phyloP scores from a whole-genome alignment of 495 filamentous ascomycete genomes.

The Talaromyces thailandensis region DNA sequence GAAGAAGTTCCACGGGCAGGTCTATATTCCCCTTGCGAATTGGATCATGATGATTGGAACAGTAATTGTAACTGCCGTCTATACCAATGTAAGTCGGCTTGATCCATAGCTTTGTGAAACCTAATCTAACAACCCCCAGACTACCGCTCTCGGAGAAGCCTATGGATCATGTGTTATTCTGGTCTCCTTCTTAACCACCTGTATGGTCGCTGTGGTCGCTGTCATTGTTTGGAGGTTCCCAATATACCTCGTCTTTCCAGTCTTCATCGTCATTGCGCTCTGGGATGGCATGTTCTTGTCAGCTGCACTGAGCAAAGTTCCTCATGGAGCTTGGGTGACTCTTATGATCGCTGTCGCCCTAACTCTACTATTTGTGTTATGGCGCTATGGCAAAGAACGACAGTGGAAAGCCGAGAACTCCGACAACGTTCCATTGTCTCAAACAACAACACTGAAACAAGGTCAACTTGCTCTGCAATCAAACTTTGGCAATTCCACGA shows the following conservation, averaged over 20 bases:
- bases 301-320: conserved; percentile 58
- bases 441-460: conserved; percentile 24
- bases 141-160: conserved; percentile 38
- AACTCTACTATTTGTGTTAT: conserved; percentile 52
- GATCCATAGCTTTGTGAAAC: neutral
- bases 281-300: conserved; percentile 61
- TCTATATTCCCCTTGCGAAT: conserved; percentile 65
- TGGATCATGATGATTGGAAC: conserved; percentile 70
- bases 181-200: conserved; percentile 67
- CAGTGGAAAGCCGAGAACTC: conserved; percentile 61
- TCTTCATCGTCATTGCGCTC: conserved; percentile 52
- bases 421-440: conserved; percentile 41
- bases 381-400: conserved; percentile 66
- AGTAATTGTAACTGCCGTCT: conserved; percentile 61
- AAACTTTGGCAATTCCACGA: conserved; percentile 33
- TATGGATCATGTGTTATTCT: conserved; percentile 64
- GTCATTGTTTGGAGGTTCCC: conserved; percentile 59
- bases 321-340: conserved; percentile 68
- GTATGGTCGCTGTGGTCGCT: conserved; percentile 57
- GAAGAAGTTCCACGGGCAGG: conserved; percentile 55
- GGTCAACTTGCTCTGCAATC: conserved; percentile 18
- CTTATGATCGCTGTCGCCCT: conserved; percentile 51
- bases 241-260: conserved; percentile 43
- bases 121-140: conserved; percentile 18
- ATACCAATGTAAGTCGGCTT: conserved; percentile 50